Conservation (phyloP, 306 rosid genomes). For the Neltuma alba region DNA sequence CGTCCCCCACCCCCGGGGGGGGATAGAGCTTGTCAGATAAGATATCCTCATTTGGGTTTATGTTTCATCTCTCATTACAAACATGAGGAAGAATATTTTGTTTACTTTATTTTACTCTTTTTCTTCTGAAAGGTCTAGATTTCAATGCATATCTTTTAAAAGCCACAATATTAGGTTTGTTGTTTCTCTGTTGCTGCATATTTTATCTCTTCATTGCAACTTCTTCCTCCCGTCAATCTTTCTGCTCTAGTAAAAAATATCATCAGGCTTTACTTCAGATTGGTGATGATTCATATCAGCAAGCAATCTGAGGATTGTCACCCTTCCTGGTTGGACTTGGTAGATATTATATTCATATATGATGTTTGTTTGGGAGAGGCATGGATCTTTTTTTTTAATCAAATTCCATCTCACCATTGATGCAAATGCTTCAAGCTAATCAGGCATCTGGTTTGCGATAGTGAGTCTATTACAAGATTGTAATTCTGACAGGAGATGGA, state of each 20-base stretch:
- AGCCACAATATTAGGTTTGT: background rate
- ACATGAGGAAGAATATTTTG: background rate
- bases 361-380: background rate
- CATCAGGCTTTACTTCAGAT: background rate
- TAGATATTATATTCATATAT: background rate
- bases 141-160: background rate
- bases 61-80: background rate
- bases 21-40: too few relatives aligned
- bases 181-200: conserved; percentile 15
- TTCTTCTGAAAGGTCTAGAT: background rate
- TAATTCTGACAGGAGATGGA: too few relatives aligned
- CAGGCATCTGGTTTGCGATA: background rate
- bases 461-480: too few relatives aligned
- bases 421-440: conserved; percentile 9
- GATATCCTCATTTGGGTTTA: too few relatives aligned
- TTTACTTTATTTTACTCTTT: background rate
- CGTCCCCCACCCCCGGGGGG: too few relatives aligned
- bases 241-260: conserved; percentile 2
- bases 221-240: background rate
- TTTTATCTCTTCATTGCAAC: background rate
- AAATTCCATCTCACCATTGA: background rate
- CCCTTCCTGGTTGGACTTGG: background rate
- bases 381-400: background rate
- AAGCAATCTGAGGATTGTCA: background rate
- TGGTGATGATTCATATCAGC: background rate